Conservation (phyloP, 1,284 basidiomycete genomes). For the Austropuccinia psidii region DNA sequence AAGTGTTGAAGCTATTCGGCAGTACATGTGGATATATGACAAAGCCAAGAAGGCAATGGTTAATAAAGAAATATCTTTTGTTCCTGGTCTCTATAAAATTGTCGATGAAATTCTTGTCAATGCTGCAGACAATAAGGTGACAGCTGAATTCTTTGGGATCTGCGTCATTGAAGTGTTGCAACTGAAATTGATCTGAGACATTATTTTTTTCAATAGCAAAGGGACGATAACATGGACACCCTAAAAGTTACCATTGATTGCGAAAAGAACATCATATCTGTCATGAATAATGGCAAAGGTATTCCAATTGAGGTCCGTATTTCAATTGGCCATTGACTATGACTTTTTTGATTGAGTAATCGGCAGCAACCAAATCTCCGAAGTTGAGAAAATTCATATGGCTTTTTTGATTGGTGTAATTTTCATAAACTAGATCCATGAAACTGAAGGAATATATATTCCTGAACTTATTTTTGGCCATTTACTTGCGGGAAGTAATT, state of each 20-base stretch:
- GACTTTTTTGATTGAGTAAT: background rate
- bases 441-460: constrained; percentile 87
- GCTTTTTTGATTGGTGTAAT: background rate
- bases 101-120: constrained; percentile 99
- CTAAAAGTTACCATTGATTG: constrained; percentile 80
- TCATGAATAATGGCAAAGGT: constrained; percentile 92
- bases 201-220: constrained; percentile 46
- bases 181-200: background rate
- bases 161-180: too few relatives aligned
- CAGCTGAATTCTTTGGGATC: too few relatives aligned
- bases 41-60: constrained; percentile 39
- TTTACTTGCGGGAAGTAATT: constrained; percentile 83
- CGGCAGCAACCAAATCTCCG: too few relatives aligned
- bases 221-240: constrained; percentile 72
- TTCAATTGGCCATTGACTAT: background rate
- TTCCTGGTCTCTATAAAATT: constrained; percentile 99
- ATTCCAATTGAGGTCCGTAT: constrained; percentile 66
- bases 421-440: constrained; percentile 61
- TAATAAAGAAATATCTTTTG: constrained; percentile 67
- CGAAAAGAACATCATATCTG: constrained; percentile 76
- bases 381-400: background rate
- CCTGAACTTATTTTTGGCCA: constrained; percentile 82
- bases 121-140: constrained; percentile 96
- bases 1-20: constrained; percentile 74
- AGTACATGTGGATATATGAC: constrained; percentile 86